Base-by-base conservation (phyloP, 352 stramenopile genomes). In the Globisporangium nagaii region DNA sequence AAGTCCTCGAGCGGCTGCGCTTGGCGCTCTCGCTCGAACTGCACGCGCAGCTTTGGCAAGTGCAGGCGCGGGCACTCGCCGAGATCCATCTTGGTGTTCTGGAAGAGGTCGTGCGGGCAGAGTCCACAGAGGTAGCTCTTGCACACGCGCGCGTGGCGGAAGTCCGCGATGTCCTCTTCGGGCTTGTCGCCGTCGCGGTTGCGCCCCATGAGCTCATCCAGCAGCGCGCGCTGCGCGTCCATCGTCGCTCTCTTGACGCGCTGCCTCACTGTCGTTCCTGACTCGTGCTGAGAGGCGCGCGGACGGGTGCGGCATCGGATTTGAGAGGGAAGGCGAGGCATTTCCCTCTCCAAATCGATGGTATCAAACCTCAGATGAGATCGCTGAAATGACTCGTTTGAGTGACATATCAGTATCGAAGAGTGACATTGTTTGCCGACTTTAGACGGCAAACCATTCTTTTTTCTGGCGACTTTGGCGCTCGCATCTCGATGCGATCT, bases 141-240 rank as follows among this genome's bases (percentile, higher is more conserved):
- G 61, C 86, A 96, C 9, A 95, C 84, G 40, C 75, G 71, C 39
- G 66, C 31, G 60, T 93, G 76, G 12, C 69, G 65, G 46, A 84
- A 96, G 70, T 94, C 78, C 28, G 56, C 60, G 24, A 88, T 69
- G 32, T 91, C 83, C 44, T 93, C 83, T n/a, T 90, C 65, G 4
- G 84, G 81, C 35, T 74, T 71, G 58, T 96, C 86, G 12, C 86
- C 84, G 63, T 97, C 90, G 56, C 89, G 84, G 69, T 97, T 97
- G 8, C 89, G 76, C 31, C 89, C 89, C 89, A 97, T 96, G 40
- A 97, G 80, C 48, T 80, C 74, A 66, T 97, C 89, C 47, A 96
- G 71, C 47, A 96, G 65, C 53, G 80, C 86, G 43, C 86, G 82
- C 65, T 96, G 86, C 27, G 71, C 78, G 52, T 96, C 86, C 80